phyloP scores from a whole-genome alignment of 345 rosid species.

The Passiflora organensis region DNA sequence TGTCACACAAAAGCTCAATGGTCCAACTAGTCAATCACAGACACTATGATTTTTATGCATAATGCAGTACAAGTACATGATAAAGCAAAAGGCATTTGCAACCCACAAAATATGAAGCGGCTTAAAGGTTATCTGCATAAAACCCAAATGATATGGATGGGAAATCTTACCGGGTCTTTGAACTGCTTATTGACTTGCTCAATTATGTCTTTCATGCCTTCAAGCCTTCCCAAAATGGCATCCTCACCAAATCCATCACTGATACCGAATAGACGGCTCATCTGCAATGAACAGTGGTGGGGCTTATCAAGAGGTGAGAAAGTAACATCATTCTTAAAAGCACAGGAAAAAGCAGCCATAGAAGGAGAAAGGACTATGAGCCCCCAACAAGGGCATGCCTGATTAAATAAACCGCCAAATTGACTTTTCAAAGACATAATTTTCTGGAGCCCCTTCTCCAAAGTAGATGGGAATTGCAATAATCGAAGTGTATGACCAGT shows the following conservation, averaged over 20 bases:
- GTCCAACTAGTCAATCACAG: too few species aligned
- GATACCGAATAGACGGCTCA: conserved; percentile 79
- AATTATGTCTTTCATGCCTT: conserved; percentile 96
- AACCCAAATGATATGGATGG: neutral
- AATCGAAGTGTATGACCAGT: conserved; percentile 97
- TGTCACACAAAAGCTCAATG: too few species aligned
- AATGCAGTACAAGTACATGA: too few species aligned
- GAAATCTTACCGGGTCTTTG: conserved; percentile 1
- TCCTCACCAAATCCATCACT: conserved; percentile 96
- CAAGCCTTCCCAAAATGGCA: conserved; percentile 94
- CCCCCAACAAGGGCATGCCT: conserved; percentile 42
- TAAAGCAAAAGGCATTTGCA: too few species aligned
- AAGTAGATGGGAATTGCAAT: conserved; percentile 86
- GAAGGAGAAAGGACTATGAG: neutral
- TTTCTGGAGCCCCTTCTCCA: conserved; percentile 91
- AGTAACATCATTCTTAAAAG: neutral
- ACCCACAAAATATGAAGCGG: too few species aligned
- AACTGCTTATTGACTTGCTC: conserved; percentile 95
- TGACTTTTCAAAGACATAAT: conserved; percentile 83
- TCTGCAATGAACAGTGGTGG: conserved; percentile 41
- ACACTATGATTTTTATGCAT: too few species aligned
- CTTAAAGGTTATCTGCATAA: neutral
- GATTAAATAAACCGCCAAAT: conserved; percentile 88
- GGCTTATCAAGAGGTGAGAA: neutral
- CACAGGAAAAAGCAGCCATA: neutral